Base-by-base conservation (phyloP, 2,329 filamentous ascomycete genomes). In the Sarocladium brachiariae region DNA sequence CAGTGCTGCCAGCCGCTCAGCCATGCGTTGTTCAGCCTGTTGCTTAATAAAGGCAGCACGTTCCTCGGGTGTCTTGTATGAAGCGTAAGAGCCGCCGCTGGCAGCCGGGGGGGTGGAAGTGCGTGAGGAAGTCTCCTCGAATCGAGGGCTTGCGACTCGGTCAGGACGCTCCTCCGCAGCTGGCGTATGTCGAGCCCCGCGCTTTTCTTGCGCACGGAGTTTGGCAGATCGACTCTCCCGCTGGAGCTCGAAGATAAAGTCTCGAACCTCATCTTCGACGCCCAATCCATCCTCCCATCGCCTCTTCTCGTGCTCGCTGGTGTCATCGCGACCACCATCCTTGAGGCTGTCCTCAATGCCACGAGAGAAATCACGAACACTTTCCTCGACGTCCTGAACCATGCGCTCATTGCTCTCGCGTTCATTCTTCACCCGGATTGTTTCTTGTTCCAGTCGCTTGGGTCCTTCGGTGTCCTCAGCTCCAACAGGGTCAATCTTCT, bases 181-280 rank as follows among this genome's bases (percentile, higher is more conserved):
- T 13, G 68, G 61, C 16, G 69, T 52, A 43, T 69, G 63, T 31
- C 72, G 73, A 4, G 73, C 66, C 18, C 70, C 66, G 23, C 74
- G 73, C 51, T 70, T 77, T 54, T 83, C 84, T 63, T 78, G 81
- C 46, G 73, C 70, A 53, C 79, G 75, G 52, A 95, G 70, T 53
- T 84, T 84, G 50, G 88, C 77, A 56, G 89, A 78, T 56, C 90
- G 83, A 65, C 89, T 95, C 55, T 84, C 87, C 54, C 92, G 83
- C 65, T 96, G 91, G 50, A 99, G 73, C 58, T 97, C 93, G 64
- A 93, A 97, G 65, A 99, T 99, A 67, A 99, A 97, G 63, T 99
- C 93, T 61, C 90, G 89, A 54, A 97, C 87, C 61, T 96, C 90
- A 61, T 99, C 92, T 64, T 99, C 93, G 24, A 99, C 93, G 24